Base-by-base conservation (phyloP, 2,329 filamentous ascomycete species). In the Botryotinia narcissicola region DNA sequence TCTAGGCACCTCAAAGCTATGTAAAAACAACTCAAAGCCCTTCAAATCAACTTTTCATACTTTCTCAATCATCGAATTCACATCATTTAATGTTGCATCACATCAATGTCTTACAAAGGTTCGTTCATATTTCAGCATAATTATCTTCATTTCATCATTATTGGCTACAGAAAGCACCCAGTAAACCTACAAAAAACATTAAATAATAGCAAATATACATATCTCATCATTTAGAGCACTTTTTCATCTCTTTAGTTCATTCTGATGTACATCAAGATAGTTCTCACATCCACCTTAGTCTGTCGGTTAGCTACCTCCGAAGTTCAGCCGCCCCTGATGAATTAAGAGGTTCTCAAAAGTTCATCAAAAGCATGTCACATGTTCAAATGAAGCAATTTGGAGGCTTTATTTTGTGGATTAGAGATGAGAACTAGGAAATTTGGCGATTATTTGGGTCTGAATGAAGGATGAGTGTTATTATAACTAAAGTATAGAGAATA, bases 101-200 rank as follows among this genome's bases (percentile, higher is more conserved):
- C 51, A 9, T 57, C 3, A 4, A 57, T 57, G 16, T 16, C 29
- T 57, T 0, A 0, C 14, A 8, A 29, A 57, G 29, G 6, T 16
- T 14, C n/a, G 3, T 2, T 29, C 5, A 54, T 54, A 16, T 54
- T 16, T n/a, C 5, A n/a, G 16, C 12, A 16, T 29, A 54, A 29
- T 16, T 8, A 16, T 1, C 51, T 18, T 18, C 7, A 8, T 9
- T 18, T 29, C 3, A 18, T 8, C 16, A 4, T 3, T 9, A 29
- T 18, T 16, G 0, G 0, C 7, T 57, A 16, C 3, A 0, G 6
- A 1, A 54, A 54, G 18, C 51, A 29, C 29, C 14, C 3, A 4
- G 0, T 0, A 54, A 7, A 4, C 1, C 3, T 9, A 29, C 6
- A 29, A 18, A 54, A 0, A 8, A 8, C 14, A 54, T 4, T 0